Evolutionary conservation across 2,329 filamentous ascomycete genomes (phyloP).

Genomic region (Dactylonectria macrodidyma): DNA sequence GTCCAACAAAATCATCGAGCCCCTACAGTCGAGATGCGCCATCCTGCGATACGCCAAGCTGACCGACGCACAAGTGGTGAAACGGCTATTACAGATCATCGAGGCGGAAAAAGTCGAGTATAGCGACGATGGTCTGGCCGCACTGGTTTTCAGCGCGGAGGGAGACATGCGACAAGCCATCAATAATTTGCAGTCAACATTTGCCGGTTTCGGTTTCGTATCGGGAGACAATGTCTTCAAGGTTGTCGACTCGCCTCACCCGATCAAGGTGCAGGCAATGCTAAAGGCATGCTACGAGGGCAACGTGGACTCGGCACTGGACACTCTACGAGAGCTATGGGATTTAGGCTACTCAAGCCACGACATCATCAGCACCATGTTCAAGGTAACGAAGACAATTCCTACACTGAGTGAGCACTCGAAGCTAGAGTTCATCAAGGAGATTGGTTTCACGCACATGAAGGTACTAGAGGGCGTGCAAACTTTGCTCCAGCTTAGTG

Average conservation of each 20-base stretch:
- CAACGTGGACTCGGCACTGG: slow-evolving; percentile 89
- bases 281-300: slow-evolving; percentile 96
- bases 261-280: slow-evolving; percentile 98
- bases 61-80: slow-evolving; percentile 93
- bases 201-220: slow-evolving; percentile 96
- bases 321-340: slow-evolving; percentile 92
- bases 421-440: slow-evolving; percentile 97
- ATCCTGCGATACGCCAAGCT: slow-evolving; percentile 94
- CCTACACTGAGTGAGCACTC: slow-evolving; percentile 92
- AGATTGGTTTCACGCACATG: slow-evolving; percentile 99
- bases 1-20: slow-evolving; percentile 99
- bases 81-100: slow-evolving; percentile 91
- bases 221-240: slow-evolving; percentile 98
- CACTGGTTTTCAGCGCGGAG: slow-evolving; percentile 97
- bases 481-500: slow-evolving; percentile 92
- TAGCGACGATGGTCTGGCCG: slow-evolving; percentile 93
- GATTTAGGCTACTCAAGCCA: slow-evolving; percentile 96
- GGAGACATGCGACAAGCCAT: slow-evolving; percentile 99
- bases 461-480: slow-evolving; percentile 98
- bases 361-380: slow-evolving; percentile 99
- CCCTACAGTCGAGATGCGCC: slow-evolving; percentile 95
- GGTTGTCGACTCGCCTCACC: slow-evolving; percentile 96
- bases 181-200: slow-evolving; percentile 96
- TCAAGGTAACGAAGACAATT: slow-evolving; percentile 97
- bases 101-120: slow-evolving; percentile 92